phyloP scores from a whole-genome alignment of 2,329 filamentous ascomycete genomes.

The Alternaria burnsii region DNA sequence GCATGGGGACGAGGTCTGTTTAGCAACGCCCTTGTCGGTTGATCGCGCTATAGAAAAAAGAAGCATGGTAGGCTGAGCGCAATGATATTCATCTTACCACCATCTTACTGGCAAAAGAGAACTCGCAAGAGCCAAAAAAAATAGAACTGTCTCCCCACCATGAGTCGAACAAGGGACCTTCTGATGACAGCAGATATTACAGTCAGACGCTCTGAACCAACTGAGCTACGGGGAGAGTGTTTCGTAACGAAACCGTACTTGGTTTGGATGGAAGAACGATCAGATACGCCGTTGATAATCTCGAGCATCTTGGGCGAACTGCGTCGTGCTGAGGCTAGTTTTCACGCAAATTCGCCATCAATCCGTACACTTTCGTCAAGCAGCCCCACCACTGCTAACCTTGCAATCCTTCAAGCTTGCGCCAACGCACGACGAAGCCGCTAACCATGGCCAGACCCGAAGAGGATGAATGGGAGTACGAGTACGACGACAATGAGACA shows the following conservation, averaged over 20 bases:
- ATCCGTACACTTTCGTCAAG: neutral
- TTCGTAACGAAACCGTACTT: slow-evolving; percentile 24
- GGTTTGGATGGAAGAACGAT: neutral
- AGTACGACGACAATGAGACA: slow-evolving; percentile 63
- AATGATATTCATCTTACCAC: neutral
- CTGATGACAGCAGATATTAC: slow-evolving; percentile 47
- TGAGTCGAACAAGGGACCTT: slow-evolving; percentile 46
- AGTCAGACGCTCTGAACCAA: slow-evolving; percentile 51
- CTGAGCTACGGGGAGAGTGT: slow-evolving; percentile 38
- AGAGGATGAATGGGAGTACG: slow-evolving; percentile 68
- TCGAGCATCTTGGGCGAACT: too few species aligned
- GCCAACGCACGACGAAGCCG: slow-evolving; percentile 4
- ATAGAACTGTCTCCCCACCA: slow-evolving; percentile 41
- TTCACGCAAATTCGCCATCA: neutral
- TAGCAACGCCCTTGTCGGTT: neutral
- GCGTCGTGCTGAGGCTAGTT: too few species aligned
- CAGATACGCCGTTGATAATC: rapidly evolving
- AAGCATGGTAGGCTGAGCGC: neutral
- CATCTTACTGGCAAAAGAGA: neutral
- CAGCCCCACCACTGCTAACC: slow-evolving; percentile 2
- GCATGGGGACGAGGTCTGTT: neutral
- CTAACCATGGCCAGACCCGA: slow-evolving; percentile 31
- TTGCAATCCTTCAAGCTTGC: neutral
- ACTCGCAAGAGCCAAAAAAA: slow-evolving; percentile 5
- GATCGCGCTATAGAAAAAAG: neutral